phyloP scores from a whole-genome alignment of 2,329 filamentous ascomycete genomes.

The Fusarium sp. region DNA sequence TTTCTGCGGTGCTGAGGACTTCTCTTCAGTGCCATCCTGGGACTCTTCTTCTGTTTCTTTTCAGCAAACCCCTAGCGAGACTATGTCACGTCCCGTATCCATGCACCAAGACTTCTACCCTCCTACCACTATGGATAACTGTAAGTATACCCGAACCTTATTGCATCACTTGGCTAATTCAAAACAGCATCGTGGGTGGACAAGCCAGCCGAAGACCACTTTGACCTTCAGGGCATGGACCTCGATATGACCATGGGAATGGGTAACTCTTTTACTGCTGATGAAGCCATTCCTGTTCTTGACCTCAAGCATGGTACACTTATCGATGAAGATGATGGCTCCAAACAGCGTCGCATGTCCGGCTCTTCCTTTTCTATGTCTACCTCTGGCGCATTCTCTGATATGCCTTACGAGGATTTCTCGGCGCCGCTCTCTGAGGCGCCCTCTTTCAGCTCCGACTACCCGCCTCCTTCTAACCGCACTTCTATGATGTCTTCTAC shows the following conservation, averaged over 20 bases:
- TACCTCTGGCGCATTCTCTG: slow-evolving; percentile 74
- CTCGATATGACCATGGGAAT: slow-evolving; percentile 72
- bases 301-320: slow-evolving; percentile 69
- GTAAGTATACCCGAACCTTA: slow-evolving; percentile 57
- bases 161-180: slow-evolving; percentile 32
- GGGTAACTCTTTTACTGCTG: slow-evolving; percentile 73
- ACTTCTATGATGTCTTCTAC: slow-evolving; percentile 81
- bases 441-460: slow-evolving; percentile 76
- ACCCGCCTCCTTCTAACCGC: slow-evolving; percentile 76
- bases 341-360: slow-evolving; percentile 75
- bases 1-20: slow-evolving; percentile 70
- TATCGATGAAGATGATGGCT: slow-evolving; percentile 66
- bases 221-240: slow-evolving; percentile 70
- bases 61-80: slow-evolving; percentile 66
- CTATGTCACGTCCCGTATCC: slow-evolving; percentile 68
- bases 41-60: slow-evolving; percentile 69
- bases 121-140: slow-evolving; percentile 63
- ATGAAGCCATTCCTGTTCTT: slow-evolving; percentile 74
- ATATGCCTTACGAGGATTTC: slow-evolving; percentile 81
- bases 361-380: slow-evolving; percentile 83
- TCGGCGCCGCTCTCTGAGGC: slow-evolving; percentile 77
- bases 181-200: slow-evolving; percentile 61
- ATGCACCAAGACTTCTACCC: slow-evolving; percentile 73
- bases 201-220: slow-evolving; percentile 70
- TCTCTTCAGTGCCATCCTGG: slow-evolving; percentile 69